Conservation (phyloP, 164 flowering plant genomes). For the Magnolia kwangsiensis region DNA sequence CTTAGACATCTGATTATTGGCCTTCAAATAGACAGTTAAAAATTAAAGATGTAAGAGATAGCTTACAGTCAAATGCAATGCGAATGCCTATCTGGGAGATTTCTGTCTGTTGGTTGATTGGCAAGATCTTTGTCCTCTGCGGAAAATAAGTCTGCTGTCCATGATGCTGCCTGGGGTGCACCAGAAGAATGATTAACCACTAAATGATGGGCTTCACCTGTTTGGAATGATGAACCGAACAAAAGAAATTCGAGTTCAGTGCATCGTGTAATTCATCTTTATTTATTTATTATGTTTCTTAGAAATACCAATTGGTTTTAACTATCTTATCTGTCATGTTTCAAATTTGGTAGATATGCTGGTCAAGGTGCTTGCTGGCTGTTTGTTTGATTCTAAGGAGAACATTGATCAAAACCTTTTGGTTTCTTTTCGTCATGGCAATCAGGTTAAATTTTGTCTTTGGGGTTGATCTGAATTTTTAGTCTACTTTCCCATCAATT, state of each 20-base stretch:
- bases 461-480: not conserved
- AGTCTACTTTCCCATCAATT: not conserved
- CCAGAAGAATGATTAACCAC: too few relatives aligned
- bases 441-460: conserved; percentile 32
- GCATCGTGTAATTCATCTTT: not conserved
- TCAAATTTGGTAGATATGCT: conserved; percentile 37
- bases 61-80: too few relatives aligned
- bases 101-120: too few relatives aligned
- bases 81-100: not conserved
- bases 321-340: not conserved
- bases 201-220: not conserved
- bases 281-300: not conserved
- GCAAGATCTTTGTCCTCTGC: too few relatives aligned
- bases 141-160: too few relatives aligned
- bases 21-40: not conserved
- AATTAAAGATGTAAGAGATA: too few relatives aligned
- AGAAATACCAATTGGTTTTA: not conserved
- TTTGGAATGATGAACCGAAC: not conserved
- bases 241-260: not conserved
- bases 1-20: not conserved
- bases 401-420: conserved; percentile 50
- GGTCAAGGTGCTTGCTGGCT: conserved; percentile 42
- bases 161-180: too few relatives aligned
- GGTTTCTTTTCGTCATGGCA: conserved; percentile 40
- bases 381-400: conserved; percentile 62